These are phyloP conservation scores for Periglandula ipomoeae DNA, from an alignment of 2,329 filamentous ascomycete species.

Conservation along the genomic window DNA sequence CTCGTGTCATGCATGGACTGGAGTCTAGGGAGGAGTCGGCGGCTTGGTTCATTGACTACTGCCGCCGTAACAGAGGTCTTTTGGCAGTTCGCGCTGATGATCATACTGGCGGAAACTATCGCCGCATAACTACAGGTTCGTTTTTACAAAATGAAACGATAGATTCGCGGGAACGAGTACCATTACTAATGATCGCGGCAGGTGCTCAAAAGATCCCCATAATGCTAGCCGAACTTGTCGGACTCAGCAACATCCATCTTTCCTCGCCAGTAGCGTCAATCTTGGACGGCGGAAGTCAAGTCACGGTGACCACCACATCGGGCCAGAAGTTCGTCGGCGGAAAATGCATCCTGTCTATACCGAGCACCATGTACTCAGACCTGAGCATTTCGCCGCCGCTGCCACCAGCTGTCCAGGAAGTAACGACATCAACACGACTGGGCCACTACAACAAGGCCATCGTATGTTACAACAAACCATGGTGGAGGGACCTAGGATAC, in stretches of 20 bases:
- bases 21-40: slow-evolving; percentile 32
- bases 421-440: slow-evolving; percentile 25
- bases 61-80: slow-evolving; percentile 41
- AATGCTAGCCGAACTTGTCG: not conserved
- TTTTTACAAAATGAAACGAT: no score
- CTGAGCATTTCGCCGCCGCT: slow-evolving; percentile 38
- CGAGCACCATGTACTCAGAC: slow-evolving; percentile 35
- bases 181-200: not conserved
- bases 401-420: slow-evolving; percentile 23
- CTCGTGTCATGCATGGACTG: slow-evolving; percentile 28
- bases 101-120: not conserved
- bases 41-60: slow-evolving; percentile 30
- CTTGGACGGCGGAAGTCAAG: not conserved
- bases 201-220: not conserved
- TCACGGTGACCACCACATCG: slow-evolving; percentile 13
- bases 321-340: slow-evolving; percentile 20
- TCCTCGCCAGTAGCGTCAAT: slow-evolving; percentile 16
- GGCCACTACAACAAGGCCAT: slow-evolving; percentile 37
- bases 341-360: slow-evolving; percentile 38
- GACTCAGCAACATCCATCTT: slow-evolving; percentile 8
- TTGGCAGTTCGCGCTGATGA: not conserved
- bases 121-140: not conserved
- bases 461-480: slow-evolving; percentile 21
- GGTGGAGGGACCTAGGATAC: slow-evolving; percentile 23
- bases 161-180: no score